A percentile compares a stretch with the other conserved stretches of the same genome.
These are phyloP conservation scores for Aspergillus kassunensis DNA, from an alignment of 495 filamentous ascomycete species.

Conservation along the genomic window DNA sequence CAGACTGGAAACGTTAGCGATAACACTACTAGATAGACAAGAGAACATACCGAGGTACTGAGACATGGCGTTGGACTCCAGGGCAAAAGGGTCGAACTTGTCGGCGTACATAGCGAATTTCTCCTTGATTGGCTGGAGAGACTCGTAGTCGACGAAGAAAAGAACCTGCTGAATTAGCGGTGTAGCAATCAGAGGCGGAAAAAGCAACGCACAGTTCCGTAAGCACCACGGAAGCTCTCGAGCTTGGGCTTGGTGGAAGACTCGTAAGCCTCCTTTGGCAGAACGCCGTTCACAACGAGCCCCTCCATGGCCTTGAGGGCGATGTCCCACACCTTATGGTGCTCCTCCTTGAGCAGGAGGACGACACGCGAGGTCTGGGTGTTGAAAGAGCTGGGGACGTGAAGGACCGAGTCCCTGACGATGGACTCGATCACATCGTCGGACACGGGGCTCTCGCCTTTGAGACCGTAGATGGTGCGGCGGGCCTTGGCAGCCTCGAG, in stretches of 20 bases:
- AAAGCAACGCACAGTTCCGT: slow-evolving; percentile 42
- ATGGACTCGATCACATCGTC: slow-evolving; percentile 37
- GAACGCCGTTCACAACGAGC: slow-evolving; percentile 30
- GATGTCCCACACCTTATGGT: slow-evolving; percentile 51
- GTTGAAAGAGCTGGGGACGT: slow-evolving; percentile 51
- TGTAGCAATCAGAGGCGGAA: neutral
- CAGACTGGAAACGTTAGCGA: slow-evolving; percentile 32
- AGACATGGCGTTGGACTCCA: slow-evolving; percentile 50
- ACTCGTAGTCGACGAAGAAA: slow-evolving; percentile 47
- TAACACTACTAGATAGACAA: neutral
- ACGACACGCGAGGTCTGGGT: slow-evolving; percentile 49
- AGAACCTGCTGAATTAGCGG: slow-evolving; percentile 29
- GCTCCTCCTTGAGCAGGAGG: slow-evolving; percentile 47
- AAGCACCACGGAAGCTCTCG: slow-evolving; percentile 38
- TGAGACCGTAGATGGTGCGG: slow-evolving; percentile 45
- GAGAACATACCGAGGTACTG: slow-evolving; percentile 41
- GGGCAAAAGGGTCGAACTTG: slow-evolving; percentile 46
- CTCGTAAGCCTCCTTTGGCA: slow-evolving; percentile 40
- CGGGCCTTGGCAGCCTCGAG: slow-evolving; percentile 39
- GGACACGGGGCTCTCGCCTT: slow-evolving; percentile 41
- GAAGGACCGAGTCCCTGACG: slow-evolving; percentile 40
- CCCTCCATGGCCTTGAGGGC: slow-evolving; percentile 40
- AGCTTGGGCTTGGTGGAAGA: slow-evolving; percentile 41
- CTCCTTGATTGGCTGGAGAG: slow-evolving; percentile 38
- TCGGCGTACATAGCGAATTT: slow-evolving; percentile 44